Evolutionary conservation across 106 monocot species (phyloP), one percentile per base, ranked within the genome.

Genomic region (Cymbidium sinense): DNA sequence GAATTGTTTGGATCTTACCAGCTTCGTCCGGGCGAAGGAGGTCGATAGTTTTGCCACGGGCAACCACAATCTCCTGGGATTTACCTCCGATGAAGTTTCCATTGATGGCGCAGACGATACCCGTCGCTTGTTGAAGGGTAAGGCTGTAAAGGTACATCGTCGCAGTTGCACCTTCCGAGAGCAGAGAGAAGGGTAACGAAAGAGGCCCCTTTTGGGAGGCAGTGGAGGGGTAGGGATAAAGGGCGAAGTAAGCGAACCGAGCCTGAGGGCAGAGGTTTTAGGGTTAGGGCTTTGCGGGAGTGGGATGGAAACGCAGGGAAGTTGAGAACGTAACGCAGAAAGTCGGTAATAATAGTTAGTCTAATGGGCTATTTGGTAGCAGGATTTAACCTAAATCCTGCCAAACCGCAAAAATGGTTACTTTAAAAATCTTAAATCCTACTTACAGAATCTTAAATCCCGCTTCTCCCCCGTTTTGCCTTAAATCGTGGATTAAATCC

Each of bases 61-160:
- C 94, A 12, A 99, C 98, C 9, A 84, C 88, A 84, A 99, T 99
- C 84, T 99, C 98, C 76, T 99, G 98, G 21, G 92, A 43, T 81
- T 94, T 94, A 0, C 88, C 90, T 27, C 98, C 98, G 70, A 88
- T 36, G 86, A 94, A 99, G 89, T 86, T 99, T 19, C 98, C 98
- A 77, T 89, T 99, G 8, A 81, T 78, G 51, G 98, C 98, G 85
- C 92, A 99, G 61, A 94, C 92, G 19, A 90, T 86, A 7, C 98
- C 98, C 5, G 94, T 94, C 6, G 98, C 87, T 52, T 84, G 85
- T 85, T 99, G 98, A 27, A 99, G 92, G 39, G 98, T 99, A 33
- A 99, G 86, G 79, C 88, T 94, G 90, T 99, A 99, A 6, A 99
- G 92, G 75, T 92, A 94, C 98, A 99, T 99, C 64, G 29, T 43